Base-by-base conservation (phyloP, 2,329 filamentous ascomycete species). In the Monilinia vaccinii-corymbosi region DNA sequence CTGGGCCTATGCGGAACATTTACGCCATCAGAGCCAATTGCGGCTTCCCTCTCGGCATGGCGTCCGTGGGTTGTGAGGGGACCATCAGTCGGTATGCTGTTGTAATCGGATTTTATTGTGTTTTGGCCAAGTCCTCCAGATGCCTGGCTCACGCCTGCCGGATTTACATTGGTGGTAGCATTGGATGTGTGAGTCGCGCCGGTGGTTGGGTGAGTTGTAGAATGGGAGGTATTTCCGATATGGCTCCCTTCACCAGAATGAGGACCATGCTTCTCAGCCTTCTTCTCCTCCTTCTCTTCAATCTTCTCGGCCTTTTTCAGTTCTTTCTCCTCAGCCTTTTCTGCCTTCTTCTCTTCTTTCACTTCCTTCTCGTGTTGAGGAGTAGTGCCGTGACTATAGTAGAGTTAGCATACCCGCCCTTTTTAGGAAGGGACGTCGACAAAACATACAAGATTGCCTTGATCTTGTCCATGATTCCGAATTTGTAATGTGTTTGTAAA, bases 361-460 rank as follows among this genome's bases (percentile, higher is more conserved):
- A 31, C 48, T 23, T 44, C 42, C 38, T 56, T 60, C 18, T 25
- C 45, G n/a, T 42, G 47, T 48, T 45, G 38, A 13, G 52, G 47
- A 47, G 34, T 59, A 25, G 47, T 58, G 52, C 38, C 42, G 56
- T 52, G 42, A 45, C 47, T 61, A 45, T 56, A 9, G 34, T 4
- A 60, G 50, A 13, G 16, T 60, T 59, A 18, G 31, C 49, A 21
- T 18, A 4, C 3, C n/a, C 32, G 21, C 4, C 18, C 45, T 44
- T 10, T 18, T 10, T 34, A 5, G 11, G 5, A 28, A 3, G 11
- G 25, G 7, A n/a, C 21, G 11, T 8, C 32, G 23, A 61, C 69
- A 60, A 46, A 32, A 61, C 69, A 60, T 60, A 71, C 71, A 72
- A 50, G 28, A 72, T 42, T 51, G 68, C 71, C 68, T 70, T 71